Conservation (phyloP, 2,329 filamentous ascomycete species). For the Onygenales sp. region DNA sequence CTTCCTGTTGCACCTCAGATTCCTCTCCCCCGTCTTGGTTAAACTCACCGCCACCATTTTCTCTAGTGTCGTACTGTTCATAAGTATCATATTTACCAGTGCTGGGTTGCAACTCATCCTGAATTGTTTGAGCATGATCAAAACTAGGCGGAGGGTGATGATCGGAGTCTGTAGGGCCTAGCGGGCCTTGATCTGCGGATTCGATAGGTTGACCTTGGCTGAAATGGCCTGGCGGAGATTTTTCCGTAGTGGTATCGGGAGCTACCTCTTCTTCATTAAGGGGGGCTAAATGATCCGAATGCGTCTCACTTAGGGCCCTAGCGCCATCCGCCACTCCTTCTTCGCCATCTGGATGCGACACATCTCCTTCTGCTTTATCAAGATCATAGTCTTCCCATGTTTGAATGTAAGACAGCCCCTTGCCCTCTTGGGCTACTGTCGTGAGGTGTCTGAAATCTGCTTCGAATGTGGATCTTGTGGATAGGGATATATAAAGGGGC, state of each 20-base stretch:
- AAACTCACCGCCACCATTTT: not conserved
- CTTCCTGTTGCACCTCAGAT: not conserved
- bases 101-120: slow-evolving; percentile 2
- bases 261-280: slow-evolving; percentile 5
- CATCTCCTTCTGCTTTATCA: slow-evolving; percentile 8
- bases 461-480: slow-evolving; percentile 44
- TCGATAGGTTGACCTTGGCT: not conserved
- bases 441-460: slow-evolving; percentile 44
- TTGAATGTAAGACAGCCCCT: slow-evolving; percentile 44
- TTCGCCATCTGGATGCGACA: not conserved
- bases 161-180: not conserved
- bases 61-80: not conserved
- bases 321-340: slow-evolving; percentile 7
- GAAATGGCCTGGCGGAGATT: not conserved
- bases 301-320: slow-evolving; percentile 4
- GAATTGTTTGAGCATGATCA: not conserved
- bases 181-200: not conserved
- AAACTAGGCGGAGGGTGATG: not conserved
- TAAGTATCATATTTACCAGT: not conserved
- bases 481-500: slow-evolving; percentile 50
- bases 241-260: not conserved
- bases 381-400: slow-evolving; percentile 12
- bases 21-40: slow-evolving; percentile 5
- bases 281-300: slow-evolving; percentile 11
- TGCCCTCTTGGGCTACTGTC: slow-evolving; percentile 45